A percentile compares a stretch with the other conserved stretches of the same genome.
phyloP scores from a whole-genome alignment of 495 filamentous ascomycete genomes.

The Apodospora peruviana region DNA sequence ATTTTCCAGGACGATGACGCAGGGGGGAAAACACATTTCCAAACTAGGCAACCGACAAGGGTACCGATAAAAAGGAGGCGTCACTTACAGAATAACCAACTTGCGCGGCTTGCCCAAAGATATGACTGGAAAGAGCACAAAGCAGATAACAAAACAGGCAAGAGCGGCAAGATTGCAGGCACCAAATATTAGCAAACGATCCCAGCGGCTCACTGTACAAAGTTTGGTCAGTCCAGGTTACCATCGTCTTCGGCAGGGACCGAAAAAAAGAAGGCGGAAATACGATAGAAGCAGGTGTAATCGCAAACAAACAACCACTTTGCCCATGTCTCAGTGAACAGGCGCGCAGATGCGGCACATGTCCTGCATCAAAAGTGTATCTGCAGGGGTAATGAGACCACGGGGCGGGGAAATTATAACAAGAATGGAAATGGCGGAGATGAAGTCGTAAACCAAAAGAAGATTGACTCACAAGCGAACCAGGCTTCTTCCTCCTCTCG shows the following conservation, averaged over 20 bases:
- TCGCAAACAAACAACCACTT: neutral
- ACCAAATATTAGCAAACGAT: slow-evolving; percentile 85
- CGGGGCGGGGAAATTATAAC: slow-evolving; percentile 16
- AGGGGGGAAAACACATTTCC: slow-evolving; percentile 2
- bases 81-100: slow-evolving; percentile 91
- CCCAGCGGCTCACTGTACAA: slow-evolving; percentile 87
- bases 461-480: slow-evolving; percentile 82
- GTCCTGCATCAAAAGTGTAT: slow-evolving; percentile 19
- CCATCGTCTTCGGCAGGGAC: too few species aligned
- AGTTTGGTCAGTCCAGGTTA: slow-evolving; percentile 26
- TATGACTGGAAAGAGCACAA: slow-evolving; percentile 72
- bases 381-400: slow-evolving; percentile 19
- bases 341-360: slow-evolving; percentile 33
- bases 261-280: too few species aligned
- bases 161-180: slow-evolving; percentile 87
- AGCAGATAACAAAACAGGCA: slow-evolving; percentile 88
- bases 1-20: neutral
- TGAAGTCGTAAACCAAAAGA: slow-evolving; percentile 8
- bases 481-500: slow-evolving; percentile 93
- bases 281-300: neutral
- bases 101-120: slow-evolving; percentile 76
- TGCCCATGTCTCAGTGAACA: slow-evolving; percentile 18
- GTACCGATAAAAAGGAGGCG: slow-evolving; percentile 6
- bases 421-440: slow-evolving; percentile 10
- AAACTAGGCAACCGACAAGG: neutral